Conservation (phyloP, 2,329 filamentous ascomycete genomes). For the Penicillium sclerotiorum region DNA sequence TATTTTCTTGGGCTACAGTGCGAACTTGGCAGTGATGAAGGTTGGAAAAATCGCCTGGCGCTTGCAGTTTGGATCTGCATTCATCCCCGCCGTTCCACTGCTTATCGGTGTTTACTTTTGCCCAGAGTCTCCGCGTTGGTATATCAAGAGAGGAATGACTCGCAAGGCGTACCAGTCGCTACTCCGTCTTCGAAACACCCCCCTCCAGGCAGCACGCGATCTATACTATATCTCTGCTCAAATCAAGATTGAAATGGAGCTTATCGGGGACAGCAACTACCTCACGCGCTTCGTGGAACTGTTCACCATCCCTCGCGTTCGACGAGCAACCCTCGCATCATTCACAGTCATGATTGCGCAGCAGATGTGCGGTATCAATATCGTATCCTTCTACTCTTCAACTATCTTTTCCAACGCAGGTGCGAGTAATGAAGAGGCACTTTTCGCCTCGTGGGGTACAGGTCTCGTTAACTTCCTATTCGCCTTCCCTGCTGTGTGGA, state of each 20-base stretch:
- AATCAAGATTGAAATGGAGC: slow-evolving; percentile 48
- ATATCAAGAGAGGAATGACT: slow-evolving; percentile 24
- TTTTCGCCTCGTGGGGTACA: slow-evolving; percentile 24
- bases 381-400: slow-evolving; percentile 72
- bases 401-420: slow-evolving; percentile 59
- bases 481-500: slow-evolving; percentile 22
- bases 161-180: slow-evolving; percentile 21
- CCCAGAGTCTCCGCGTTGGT: slow-evolving; percentile 32
- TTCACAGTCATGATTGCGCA: slow-evolving; percentile 78
- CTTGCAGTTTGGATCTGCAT: slow-evolving; percentile 64
- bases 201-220: slow-evolving; percentile 57
- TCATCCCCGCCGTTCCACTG: slow-evolving; percentile 65
- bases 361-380: slow-evolving; percentile 63
- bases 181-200: slow-evolving; percentile 21
- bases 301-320: slow-evolving; percentile 49
- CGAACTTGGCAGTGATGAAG: slow-evolving; percentile 65
- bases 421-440: slow-evolving; percentile 55
- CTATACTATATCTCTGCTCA: slow-evolving; percentile 62
- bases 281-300: slow-evolving; percentile 59
- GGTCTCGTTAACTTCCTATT: slow-evolving; percentile 29
- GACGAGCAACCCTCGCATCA: slow-evolving; percentile 70
- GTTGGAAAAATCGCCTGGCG: slow-evolving; percentile 62
- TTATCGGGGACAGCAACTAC: slow-evolving; percentile 55
- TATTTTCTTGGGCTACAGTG: slow-evolving; percentile 62
- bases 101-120: slow-evolving; percentile 27